phyloP scores from a whole-genome alignment of 2,329 filamentous ascomycete species.

The Botrytis cinerea region DNA sequence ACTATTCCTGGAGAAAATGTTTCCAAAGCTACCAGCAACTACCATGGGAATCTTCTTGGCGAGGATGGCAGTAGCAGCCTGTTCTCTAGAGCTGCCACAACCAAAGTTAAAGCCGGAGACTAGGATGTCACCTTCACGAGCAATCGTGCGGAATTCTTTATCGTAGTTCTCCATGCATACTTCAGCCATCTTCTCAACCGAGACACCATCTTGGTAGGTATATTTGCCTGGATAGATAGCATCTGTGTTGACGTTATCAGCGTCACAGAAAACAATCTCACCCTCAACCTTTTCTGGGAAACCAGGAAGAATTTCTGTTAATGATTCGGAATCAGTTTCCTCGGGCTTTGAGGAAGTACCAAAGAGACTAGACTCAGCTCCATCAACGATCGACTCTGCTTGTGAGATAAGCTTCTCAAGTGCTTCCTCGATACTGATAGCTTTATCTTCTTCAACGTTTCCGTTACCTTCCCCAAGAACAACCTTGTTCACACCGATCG shows the following conservation, averaged over 20 bases:
- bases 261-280: conserved; percentile 86
- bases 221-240: conserved; percentile 89
- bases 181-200: conserved; percentile 76
- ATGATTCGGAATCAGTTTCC: conserved; percentile 49
- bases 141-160: conserved; percentile 62
- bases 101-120: conserved; percentile 90
- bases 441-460: conserved; percentile 62
- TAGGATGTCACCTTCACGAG: conserved; percentile 73
- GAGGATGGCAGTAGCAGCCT: conserved; percentile 84
- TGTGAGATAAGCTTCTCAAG: conserved; percentile 71
- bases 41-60: conserved; percentile 80
- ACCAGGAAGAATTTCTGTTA: conserved; percentile 76
- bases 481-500: conserved; percentile 66
- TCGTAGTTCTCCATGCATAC: conserved; percentile 98
- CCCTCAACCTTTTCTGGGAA: conserved; percentile 83
- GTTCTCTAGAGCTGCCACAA: conserved; percentile 77
- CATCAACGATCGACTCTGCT: conserved; percentile 54
- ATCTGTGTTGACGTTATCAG: conserved; percentile 88
- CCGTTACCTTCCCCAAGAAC: conserved; percentile 72
- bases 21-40: conserved; percentile 77
- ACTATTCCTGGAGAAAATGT: conserved; percentile 77
- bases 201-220: conserved; percentile 86
- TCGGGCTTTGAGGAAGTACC: conserved; percentile 43
- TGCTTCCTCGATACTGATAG: conserved; percentile 67
- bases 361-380: conserved; percentile 40